phyloP scores from a whole-genome alignment of 441 rosid genomes.

The Aquilaria agallochum region DNA sequence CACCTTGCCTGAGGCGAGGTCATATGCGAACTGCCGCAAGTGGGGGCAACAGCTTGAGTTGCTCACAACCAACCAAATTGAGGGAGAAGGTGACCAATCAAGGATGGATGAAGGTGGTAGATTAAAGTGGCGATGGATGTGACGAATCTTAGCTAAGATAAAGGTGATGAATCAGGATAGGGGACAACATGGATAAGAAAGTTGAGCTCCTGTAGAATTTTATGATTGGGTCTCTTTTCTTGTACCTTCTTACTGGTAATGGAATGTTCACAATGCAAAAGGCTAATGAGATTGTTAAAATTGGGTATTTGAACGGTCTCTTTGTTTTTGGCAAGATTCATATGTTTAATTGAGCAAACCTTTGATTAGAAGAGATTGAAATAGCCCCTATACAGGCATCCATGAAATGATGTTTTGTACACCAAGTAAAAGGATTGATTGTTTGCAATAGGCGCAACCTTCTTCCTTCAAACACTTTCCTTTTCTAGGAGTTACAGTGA shows the following conservation, averaged over 20 bases:
- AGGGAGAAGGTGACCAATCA: too few species aligned
- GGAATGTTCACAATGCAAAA: slow-evolving; percentile 93
- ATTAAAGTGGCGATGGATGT: too few species aligned
- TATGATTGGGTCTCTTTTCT: slow-evolving; percentile 91
- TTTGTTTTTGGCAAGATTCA: slow-evolving; percentile 82
- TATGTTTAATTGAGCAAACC: slow-evolving; percentile 87
- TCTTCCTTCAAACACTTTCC: slow-evolving; percentile 8
- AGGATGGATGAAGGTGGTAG: too few species aligned
- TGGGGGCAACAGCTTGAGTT: too few species aligned
- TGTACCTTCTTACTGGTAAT: slow-evolving; percentile 91
- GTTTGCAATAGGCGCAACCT: slow-evolving; percentile 4
- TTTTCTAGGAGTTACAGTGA: slow-evolving; percentile 4
- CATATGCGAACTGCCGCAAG: too few species aligned
- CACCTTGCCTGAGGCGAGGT: too few species aligned
- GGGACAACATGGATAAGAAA: slow-evolving; percentile 94
- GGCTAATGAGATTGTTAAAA: slow-evolving; percentile 80
- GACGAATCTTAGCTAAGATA: too few species aligned
- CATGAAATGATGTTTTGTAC: slow-evolving; percentile 86
- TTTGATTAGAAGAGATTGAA: slow-evolving; percentile 86
- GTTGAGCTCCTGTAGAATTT: slow-evolving; percentile 86
- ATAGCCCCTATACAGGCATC: slow-evolving; percentile 79
- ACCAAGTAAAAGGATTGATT: slow-evolving; percentile 45
- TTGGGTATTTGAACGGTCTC: slow-evolving; percentile 87
- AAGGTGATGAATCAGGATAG: slow-evolving; percentile 64
- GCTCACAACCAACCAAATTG: too few species aligned